phyloP scores from a whole-genome alignment of 1,284 basidiomycete species.

The Rhodotorula sp. region DNA sequence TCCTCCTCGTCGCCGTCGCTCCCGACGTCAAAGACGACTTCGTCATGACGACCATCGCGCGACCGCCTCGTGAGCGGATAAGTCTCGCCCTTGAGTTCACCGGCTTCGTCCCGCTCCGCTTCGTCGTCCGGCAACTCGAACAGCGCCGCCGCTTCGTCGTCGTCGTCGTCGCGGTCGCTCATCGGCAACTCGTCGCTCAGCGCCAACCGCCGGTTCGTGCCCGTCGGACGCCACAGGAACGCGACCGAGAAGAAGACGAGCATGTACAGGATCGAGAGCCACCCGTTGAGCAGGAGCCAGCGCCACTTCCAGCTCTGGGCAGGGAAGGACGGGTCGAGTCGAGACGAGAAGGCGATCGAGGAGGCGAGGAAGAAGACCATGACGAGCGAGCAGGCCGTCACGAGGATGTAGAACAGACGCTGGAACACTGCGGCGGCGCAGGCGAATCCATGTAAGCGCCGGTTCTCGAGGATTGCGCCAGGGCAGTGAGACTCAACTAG shows the following conservation, averaged over 20 bases:
- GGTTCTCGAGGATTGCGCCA: neutral
- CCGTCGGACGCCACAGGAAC: constrained; percentile 90
- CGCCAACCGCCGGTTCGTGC: constrained; percentile 82
- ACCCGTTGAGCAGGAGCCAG: constrained; percentile 98
- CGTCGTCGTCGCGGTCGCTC: constrained; percentile 70
- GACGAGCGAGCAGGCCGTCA: constrained; percentile 78
- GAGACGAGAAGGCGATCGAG: constrained; percentile 83
- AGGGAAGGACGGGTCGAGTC: constrained; percentile 86
- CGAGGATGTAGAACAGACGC: constrained; percentile 79
- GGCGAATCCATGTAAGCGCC: neutral
- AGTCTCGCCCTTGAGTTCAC: constrained; percentile 48
- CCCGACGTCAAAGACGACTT: constrained; percentile 81
- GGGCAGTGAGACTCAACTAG: constrained; percentile 24
- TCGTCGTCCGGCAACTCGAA: constrained; percentile 51
- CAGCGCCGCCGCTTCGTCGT: constrained; percentile 83
- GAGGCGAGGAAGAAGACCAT: constrained; percentile 85
- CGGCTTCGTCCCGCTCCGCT: constrained; percentile 53
- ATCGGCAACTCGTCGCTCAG: constrained; percentile 82
- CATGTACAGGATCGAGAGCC: constrained; percentile 71
- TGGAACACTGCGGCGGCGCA: constrained; percentile 48
- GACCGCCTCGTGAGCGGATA: constrained; percentile 26
- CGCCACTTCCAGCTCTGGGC: constrained; percentile 88
- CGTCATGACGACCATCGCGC: constrained; percentile 47
- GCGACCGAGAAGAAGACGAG: constrained; percentile 75
- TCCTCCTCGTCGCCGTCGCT: constrained; percentile 56